Evolutionary conservation across 2,329 filamentous ascomycete species (phyloP).

Genomic region (Fusarium burgessii): DNA sequence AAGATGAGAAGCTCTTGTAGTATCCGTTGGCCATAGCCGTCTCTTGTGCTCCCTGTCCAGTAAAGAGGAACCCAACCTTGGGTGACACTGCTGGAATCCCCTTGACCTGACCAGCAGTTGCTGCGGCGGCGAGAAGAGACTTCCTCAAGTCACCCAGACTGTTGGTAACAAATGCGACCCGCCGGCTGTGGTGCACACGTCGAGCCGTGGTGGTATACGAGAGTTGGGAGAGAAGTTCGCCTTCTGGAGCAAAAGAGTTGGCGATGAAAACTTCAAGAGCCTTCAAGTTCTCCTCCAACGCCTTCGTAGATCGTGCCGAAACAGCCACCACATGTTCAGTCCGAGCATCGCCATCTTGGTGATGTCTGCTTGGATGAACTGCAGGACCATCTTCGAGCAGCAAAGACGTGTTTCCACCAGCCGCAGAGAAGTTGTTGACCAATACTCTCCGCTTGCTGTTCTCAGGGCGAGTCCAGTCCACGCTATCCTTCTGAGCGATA

Average conservation of each 20-base stretch:
- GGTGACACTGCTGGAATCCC: neutral
- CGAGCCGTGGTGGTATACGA: neutral
- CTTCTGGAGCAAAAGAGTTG: neutral
- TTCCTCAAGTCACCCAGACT: neutral
- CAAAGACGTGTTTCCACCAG: neutral
- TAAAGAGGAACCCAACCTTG: neutral
- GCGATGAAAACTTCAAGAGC: neutral
- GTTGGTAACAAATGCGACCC: neutral
- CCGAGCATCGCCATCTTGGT: neutral
- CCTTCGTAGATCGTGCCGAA: neutral
- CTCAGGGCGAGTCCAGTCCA: neutral
- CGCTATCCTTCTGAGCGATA: neutral
- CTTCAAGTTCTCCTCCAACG: neutral
- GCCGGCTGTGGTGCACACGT: neutral
- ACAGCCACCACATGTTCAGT: neutral
- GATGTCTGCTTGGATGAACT: no score
- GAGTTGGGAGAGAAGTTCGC: neutral
- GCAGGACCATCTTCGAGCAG: neutral
- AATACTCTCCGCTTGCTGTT: neutral
- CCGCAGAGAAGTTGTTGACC: constrained; percentile 3
- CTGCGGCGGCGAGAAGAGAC: neutral
- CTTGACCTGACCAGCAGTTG: neutral
- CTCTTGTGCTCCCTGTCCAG: neutral
- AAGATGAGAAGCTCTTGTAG: neutral
- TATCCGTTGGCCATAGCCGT: neutral